These are phyloP conservation scores for Cryptococcus maquisensis DNA, from an alignment of 1,284 basidiomycete species.

Conservation along the genomic window DNA sequence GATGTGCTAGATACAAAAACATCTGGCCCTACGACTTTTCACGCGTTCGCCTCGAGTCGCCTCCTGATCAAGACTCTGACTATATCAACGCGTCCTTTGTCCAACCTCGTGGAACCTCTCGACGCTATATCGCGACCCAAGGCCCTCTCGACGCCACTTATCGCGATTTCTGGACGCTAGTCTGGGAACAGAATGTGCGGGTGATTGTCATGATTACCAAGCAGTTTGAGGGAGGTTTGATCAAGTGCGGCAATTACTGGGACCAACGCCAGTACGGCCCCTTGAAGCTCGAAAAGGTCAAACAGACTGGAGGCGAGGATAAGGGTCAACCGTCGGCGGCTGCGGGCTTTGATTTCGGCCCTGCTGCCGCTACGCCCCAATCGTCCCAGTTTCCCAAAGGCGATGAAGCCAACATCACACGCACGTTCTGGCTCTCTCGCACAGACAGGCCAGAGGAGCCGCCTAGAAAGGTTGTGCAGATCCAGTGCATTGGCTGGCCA, in stretches of 20 bases:
- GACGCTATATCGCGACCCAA: conserved; percentile 91
- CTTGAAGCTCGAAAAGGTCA: conserved; percentile 61
- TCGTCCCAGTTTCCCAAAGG: conserved; percentile 1
- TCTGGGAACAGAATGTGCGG: conserved; percentile 55
- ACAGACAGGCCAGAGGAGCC: conserved; percentile 57
- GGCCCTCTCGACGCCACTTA: conserved; percentile 88
- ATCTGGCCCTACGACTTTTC: conserved; percentile 88
- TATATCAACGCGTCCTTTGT: conserved; percentile 92
- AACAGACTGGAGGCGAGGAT: conserved; percentile 56
- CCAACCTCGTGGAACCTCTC: conserved; percentile 72
- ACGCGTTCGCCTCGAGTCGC: conserved; percentile 65
- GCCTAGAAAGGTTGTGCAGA: conserved; percentile 59
- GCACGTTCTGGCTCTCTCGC: conserved; percentile 67
- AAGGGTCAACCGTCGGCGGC: conserved; percentile 20
- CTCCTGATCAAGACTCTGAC: conserved; percentile 61
- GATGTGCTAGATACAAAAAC: conserved; percentile 58
- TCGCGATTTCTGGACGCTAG: conserved; percentile 82
- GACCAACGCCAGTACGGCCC: conserved; percentile 66
- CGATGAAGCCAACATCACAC: conserved; percentile 53
- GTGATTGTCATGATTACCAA: conserved; percentile 74
- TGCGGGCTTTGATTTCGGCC: conserved; percentile 48
- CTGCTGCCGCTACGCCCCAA: conserved; percentile 14
- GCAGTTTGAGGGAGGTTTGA: conserved; percentile 78
- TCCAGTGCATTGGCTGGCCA: conserved; percentile 89
- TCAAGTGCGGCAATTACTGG: conserved; percentile 95